Percentiles rank a stretch among this genome's conserved stretches.
phyloP scores from a whole-genome alignment of 176 grass and related monocot genomes.

The Aegilops sharonensis region DNA sequence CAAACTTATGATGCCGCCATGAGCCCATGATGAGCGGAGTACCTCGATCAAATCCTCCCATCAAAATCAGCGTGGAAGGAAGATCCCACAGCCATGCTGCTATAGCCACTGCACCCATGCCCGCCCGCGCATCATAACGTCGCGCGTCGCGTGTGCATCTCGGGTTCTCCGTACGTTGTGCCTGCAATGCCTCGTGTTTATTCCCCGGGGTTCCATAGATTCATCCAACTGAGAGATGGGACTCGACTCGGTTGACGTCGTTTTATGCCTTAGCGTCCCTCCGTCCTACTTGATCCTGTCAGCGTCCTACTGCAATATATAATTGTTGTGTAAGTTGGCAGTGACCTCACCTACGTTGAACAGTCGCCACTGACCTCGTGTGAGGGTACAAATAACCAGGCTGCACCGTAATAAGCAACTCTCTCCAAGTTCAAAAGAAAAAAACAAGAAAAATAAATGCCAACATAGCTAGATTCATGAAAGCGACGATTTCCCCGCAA shows the following conservation, averaged over 20 bases:
- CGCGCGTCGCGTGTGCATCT: background rate
- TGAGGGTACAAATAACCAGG: no score
- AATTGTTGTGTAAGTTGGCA: no score
- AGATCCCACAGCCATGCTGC: conserved; percentile 33
- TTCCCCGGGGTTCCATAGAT: background rate
- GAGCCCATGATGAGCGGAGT: conserved; percentile 7
- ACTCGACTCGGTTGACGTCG: background rate
- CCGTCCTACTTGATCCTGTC: conserved; percentile 12
- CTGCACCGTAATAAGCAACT: no score
- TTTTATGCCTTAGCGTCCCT: background rate
- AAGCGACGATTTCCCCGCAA: no score
- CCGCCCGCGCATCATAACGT: background rate
- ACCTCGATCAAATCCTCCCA: conserved; percentile 4
- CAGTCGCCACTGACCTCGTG: conserved; percentile 4
- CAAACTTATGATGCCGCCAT: conserved; percentile 19
- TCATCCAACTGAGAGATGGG: background rate
- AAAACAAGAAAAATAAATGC: no score
- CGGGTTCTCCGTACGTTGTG: background rate
- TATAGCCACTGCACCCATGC: background rate
- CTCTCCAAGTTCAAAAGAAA: no score
- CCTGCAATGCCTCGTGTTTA: background rate
- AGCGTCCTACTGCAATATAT: background rate
- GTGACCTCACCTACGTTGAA: no score
- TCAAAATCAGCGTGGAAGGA: conserved; percentile 12
- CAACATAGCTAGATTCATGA: no score